These are phyloP conservation scores for Suillus luteus DNA, from an alignment of 768 basidiomycete genomes.

Conservation along the genomic window DNA sequence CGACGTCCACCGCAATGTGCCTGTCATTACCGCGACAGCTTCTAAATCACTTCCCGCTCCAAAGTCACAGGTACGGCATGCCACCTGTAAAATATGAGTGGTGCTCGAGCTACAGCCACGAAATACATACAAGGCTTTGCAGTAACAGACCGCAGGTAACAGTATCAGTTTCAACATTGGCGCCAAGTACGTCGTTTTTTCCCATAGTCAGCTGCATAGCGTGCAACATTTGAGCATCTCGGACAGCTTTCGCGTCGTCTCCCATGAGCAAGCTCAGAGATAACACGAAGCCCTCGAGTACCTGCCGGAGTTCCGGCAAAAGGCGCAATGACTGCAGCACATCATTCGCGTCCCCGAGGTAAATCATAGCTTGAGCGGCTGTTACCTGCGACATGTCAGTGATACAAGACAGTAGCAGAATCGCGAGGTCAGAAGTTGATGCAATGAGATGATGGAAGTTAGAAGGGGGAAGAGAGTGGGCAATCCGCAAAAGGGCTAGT, in stretches of 20 bases:
- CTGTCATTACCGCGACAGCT: constrained; percentile 55
- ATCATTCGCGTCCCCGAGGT: constrained; percentile 51
- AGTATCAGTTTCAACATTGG: constrained; percentile 65
- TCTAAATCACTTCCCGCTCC: constrained; percentile 61
- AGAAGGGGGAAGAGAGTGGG: constrained; percentile 52
- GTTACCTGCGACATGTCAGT: constrained; percentile 64
- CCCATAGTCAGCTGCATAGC: constrained; percentile 57
- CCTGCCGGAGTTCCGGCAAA: constrained; percentile 51
- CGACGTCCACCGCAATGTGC: constrained; percentile 59
- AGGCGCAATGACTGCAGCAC: constrained; percentile 56
- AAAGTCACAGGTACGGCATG: constrained; percentile 57
- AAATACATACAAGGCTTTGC: constrained; percentile 55
- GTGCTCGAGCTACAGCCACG: background rate
- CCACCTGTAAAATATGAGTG: constrained; percentile 44
- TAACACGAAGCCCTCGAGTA: constrained; percentile 59
- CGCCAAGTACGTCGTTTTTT: constrained; percentile 56
- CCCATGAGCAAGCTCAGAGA: constrained; percentile 62
- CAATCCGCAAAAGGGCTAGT: constrained; percentile 57
- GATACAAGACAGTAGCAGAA: constrained; percentile 61
- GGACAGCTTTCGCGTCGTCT: constrained; percentile 69
- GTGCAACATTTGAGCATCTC: constrained; percentile 74
- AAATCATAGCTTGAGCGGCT: constrained; percentile 56
- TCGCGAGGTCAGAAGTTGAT: constrained; percentile 65
- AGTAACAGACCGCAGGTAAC: constrained; percentile 63
- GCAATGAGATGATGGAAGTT: constrained; percentile 55